Evolutionary conservation across 106 monocot genomes (phyloP), one percentile per base, ranked within the genome.

Genomic region (Phalaenopsis aphrodite): DNA sequence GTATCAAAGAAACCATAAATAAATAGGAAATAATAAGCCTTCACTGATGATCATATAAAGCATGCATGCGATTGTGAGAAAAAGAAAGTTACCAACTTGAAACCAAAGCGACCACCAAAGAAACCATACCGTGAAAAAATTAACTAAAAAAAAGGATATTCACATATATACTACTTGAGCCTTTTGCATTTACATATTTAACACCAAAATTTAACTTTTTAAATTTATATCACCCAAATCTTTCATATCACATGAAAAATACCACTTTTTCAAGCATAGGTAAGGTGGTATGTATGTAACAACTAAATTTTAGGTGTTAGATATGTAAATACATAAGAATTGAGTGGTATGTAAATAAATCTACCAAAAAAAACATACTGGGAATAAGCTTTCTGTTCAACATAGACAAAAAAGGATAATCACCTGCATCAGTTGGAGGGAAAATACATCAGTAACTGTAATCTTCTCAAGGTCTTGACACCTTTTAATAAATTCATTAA

Each of bases 381-480:
- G 43, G 43, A 66, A 68, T 68, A 68, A 68, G 23, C 36, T 38
- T 10, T 12, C 12, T 39, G 38, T 69, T 12, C 12, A 69, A 69
- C 38, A 30, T 30, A 69, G 38, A 69, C 4, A 69, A 69, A 37
- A n/a, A 38, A 39, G 0, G 14, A 55, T 39, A 52, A 21, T 77
- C 72, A 94, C 98, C 98, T 98, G 98, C 98, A 98, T 98, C 64
- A 98, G 98, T 83, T 98, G 98, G 48, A 98, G 88, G 37, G 94
- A 85, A 88, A 98, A 98, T 56, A 98, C 86, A 85, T 98, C 89
- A 76, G 82, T 88, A 48, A 98, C 85, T 2, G 90, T 85, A 83
- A 91, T 82, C 84, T 87, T 92, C 79, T 88, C 92, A 48, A 94
- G 98, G 82, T 94, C 84, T 57, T 93, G 89, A 42, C 94, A 98